phyloP scores from a whole-genome alignment of 2,329 filamentous ascomycete genomes.

The Acrocalymma vagum region DNA sequence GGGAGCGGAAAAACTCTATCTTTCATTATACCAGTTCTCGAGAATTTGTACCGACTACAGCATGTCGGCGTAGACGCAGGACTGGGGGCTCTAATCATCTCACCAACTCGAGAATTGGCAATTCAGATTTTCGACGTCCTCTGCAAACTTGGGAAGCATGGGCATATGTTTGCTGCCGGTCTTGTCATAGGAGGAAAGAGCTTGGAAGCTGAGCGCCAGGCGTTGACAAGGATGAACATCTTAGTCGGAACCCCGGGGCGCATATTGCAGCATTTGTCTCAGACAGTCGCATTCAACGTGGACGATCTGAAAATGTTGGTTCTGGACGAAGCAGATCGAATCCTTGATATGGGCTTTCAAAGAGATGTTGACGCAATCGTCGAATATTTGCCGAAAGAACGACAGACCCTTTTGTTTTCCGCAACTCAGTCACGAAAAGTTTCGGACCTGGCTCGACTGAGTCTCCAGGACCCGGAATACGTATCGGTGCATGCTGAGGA shows the following conservation, averaged over 20 bases:
- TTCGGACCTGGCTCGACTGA: conserved; percentile 88
- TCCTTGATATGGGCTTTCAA: conserved; percentile 98
- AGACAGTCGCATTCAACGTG: conserved; percentile 88
- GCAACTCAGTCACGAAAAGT: conserved; percentile 96
- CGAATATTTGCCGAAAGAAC: conserved; percentile 83
- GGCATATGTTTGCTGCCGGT: conserved; percentile 88
- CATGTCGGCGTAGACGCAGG: conserved; percentile 89
- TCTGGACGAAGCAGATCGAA: conserved; percentile 93
- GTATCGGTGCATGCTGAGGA: conserved; percentile 91
- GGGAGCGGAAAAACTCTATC: conserved; percentile 95
- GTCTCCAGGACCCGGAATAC: conserved; percentile 90
- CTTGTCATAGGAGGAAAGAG: conserved; percentile 94
- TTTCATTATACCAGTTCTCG: conserved; percentile 89
- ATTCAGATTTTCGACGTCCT: conserved; percentile 97
- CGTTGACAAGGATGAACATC: conserved; percentile 93
- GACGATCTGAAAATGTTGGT: conserved; percentile 93
- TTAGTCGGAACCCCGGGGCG: conserved; percentile 93
- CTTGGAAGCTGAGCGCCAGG: conserved; percentile 84
- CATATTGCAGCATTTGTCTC: conserved; percentile 94
- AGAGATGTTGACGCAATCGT: conserved; percentile 89
- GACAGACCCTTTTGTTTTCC: conserved; percentile 94
- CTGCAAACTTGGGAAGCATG: conserved; percentile 83
- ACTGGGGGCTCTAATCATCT: conserved; percentile 89
- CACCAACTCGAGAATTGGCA: conserved; percentile 91
- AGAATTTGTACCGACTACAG: conserved; percentile 87